Evolutionary conservation across 768 basidiomycete genomes (phyloP), one percentile per base, ranked within the genome.

Genomic region (Pleurotus salmoneostramineus): DNA sequence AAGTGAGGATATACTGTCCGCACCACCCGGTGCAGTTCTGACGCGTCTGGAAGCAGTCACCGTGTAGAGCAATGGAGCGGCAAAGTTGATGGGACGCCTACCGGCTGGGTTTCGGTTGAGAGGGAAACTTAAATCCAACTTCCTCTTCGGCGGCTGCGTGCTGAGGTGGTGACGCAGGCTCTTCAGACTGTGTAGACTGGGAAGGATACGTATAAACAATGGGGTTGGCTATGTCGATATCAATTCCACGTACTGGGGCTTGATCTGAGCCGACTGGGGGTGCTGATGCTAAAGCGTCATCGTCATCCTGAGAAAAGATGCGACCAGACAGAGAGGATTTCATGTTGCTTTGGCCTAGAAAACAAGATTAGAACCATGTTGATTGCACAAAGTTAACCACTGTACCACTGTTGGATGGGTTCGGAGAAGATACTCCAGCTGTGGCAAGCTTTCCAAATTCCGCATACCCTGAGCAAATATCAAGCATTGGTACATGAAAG

Each of bases 381-480:
- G n/a, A n/a, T n/a, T n/a, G n/a, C n/a, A n/a, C n/a, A n/a, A n/a
- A n/a, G n/a, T n/a, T n/a, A n/a, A n/a, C n/a, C n/a, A 46, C 6
- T 10, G 17, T 33, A 36, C 42, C 44, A 14, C 61, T 62, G 31
- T 59, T 33, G 15, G 55, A 14, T 37, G 44, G 58, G 35, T 56
- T 64, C 6, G 60, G 58, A 6, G 64, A 58, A 15, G 59, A 65
- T 15, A 45, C 58, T 14, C 61, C 58, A 3, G 61, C 50, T 34
- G 65, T 66, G 21, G 74, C 63, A n/a, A 82, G 57, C 62, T 80
- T 88, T 48, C 88, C 89, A 65, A 91, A 90, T 59, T 78, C 78
- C 6, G 84, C 89, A 64, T 89, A 89, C 55, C 83, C 89, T 91
- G 63, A 2, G 33, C n/a, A 45, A 58, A 33, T 34, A 36, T 17